These are phyloP conservation scores for Dryas alaskensis DNA, from an alignment of 306 rosid species.

Conservation along the genomic window DNA sequence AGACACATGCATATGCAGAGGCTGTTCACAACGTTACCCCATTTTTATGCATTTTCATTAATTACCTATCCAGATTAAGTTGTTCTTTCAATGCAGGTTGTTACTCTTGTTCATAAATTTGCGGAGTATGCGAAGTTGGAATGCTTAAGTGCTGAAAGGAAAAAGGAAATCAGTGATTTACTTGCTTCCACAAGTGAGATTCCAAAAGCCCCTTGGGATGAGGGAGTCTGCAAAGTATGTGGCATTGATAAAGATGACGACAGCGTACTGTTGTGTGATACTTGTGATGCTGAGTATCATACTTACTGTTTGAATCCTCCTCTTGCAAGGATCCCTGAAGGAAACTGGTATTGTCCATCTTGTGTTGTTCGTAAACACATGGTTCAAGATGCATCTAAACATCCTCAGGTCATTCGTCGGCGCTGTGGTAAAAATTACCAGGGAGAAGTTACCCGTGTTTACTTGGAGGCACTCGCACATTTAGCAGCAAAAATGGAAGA, in stretches of 20 bases:
- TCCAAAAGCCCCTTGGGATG: conserved; percentile 99
- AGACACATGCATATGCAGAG: background rate
- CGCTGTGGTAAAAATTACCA: conserved; percentile 53
- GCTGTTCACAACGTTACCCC: background rate
- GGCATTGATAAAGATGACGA: conserved; percentile 98
- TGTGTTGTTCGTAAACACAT: conserved; percentile 61
- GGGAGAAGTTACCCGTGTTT: conserved; percentile 68
- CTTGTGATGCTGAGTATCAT: conserved; percentile 99
- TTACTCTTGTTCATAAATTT: conserved; percentile 52
- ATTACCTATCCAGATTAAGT: conserved; percentile 1
- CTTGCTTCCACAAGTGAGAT: conserved; percentile 58
- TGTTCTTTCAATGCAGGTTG: conserved; percentile 55
- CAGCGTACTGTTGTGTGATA: conserved; percentile 91
- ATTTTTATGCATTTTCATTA: background rate
- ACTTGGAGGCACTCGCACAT: conserved; percentile 65
- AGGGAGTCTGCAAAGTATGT: conserved; percentile 99
- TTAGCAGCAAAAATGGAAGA: conserved; percentile 75
- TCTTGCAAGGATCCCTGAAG: conserved; percentile 96
- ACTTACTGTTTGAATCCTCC: conserved; percentile 99
- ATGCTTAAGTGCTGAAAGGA: conserved; percentile 55
- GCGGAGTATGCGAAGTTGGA: conserved; percentile 58
- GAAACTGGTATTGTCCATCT: conserved; percentile 99
- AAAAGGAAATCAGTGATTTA: conserved; percentile 61
- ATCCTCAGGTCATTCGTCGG: conserved; percentile 37
- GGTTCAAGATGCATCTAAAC: conserved; percentile 50